phyloP scores from a whole-genome alignment of 2,329 filamentous ascomycete genomes.

The Colletotrichum australisinense region DNA sequence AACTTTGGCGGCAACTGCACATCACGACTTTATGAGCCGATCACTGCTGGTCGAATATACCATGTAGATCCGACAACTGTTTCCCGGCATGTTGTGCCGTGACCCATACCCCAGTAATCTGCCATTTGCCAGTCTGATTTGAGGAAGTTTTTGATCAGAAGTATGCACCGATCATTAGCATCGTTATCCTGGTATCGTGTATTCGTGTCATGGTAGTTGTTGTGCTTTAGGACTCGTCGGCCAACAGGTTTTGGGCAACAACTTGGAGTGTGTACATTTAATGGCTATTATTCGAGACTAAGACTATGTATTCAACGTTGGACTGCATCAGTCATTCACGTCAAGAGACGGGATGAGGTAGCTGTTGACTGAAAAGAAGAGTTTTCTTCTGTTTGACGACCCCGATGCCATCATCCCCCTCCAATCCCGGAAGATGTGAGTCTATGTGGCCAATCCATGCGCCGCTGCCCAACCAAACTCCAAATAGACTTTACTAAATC shows the following conservation, averaged over 20 bases:
- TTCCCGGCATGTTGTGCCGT: background rate
- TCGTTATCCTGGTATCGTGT: background rate
- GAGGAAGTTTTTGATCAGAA: no score
- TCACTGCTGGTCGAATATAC: background rate
- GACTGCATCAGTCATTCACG: background rate
- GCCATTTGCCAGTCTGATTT: no score
- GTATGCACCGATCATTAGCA: background rate
- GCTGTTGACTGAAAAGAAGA: background rate
- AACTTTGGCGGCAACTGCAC: background rate
- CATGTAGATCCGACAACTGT: background rate
- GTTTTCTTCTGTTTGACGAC: background rate
- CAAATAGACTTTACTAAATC: constrained; percentile 1
- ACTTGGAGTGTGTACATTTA: background rate
- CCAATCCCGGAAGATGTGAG: background rate
- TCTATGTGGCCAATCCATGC: background rate
- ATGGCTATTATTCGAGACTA: background rate
- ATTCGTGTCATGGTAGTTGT: no score
- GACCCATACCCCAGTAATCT: no score
- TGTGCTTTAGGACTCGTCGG: no score
- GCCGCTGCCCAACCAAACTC: background rate
- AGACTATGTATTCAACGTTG: background rate
- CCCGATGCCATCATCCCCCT: background rate
- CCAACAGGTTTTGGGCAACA: background rate
- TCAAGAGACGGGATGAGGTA: background rate
- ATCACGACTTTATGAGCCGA: background rate